Base-by-base conservation (phyloP, 1,284 basidiomycete species). In the Cronartium quercuum region DNA sequence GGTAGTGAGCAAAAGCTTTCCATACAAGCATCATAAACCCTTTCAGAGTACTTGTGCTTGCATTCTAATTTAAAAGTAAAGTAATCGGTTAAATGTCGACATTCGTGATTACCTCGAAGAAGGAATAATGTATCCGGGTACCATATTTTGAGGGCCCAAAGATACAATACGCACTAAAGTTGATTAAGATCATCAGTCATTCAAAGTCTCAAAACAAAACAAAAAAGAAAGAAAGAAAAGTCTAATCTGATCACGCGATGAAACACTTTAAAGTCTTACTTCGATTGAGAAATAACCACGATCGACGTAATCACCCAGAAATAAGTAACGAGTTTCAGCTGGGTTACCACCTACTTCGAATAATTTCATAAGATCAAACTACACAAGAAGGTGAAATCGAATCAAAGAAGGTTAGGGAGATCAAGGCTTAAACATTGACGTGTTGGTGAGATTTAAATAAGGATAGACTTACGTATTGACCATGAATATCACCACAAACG, bases 281-380 rank as follows among this genome's bases (percentile, higher is more conserved):
- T 96, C 94, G 79, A 96, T 94, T 21, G 91, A 91, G 83, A 96
- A 97, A 84, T 90, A 90, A 35, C 96, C 95, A 74, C 95, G 88
- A 84, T 99, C 96, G 64, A 99, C 95, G 82, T 98, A 98, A 83
- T 99, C 95, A 66, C 95, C 95, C 37, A 99, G 86, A 84, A 98
- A 99, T 64, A 98, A 86, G 84, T 98, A 98, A 57, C 89, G 87
- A 76, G 90, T 97, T 75, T 95, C 90, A 55, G 92, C 91, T 34
- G 93, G 86, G 79, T 89, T 89, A 10, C 95, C 95, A 57, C 95
- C 95, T 66, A 98, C 90, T 83, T 98, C 95, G 80, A 98, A 95
- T 60, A 98, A 86, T 83, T 98, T 98, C 90, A 99, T 94, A 76
- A 98, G 86, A 83, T 98, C 94, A 82, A 94, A 96, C 93, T 93